phyloP scores from a whole-genome alignment of 495 filamentous ascomycete genomes.

The Penicillium macrosclerotiorum region DNA sequence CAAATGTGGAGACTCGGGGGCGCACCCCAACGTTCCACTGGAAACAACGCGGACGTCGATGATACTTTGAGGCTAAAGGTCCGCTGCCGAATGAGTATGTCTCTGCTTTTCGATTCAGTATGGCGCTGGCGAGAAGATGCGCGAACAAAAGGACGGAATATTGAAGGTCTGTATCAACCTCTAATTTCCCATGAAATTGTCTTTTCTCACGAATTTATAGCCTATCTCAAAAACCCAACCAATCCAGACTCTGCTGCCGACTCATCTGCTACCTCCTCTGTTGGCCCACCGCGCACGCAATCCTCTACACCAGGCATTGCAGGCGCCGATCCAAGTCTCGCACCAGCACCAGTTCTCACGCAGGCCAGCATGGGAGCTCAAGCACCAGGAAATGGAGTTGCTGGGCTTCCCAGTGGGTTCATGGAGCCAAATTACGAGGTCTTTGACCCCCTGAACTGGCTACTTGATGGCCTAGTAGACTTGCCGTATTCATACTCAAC shows the following conservation, averaged over 20 bases:
- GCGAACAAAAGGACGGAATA: slow-evolving; percentile 71
- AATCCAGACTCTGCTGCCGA: slow-evolving; percentile 78
- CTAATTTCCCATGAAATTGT: not conserved
- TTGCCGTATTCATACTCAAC: slow-evolving; percentile 61
- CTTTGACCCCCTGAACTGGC: slow-evolving; percentile 88
- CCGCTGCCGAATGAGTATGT: slow-evolving; percentile 89
- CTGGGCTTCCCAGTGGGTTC: slow-evolving; percentile 51
- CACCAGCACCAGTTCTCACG: slow-evolving; percentile 40
- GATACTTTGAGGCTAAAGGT: slow-evolving; percentile 79
- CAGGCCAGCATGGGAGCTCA: slow-evolving; percentile 35
- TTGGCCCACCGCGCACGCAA: slow-evolving; percentile 30
- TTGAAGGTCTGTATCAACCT: slow-evolving; percentile 56
- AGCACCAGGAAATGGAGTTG: slow-evolving; percentile 33
- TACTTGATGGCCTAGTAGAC: slow-evolving; percentile 80
- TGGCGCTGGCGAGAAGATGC: slow-evolving; percentile 93
- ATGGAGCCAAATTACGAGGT: slow-evolving; percentile 72
- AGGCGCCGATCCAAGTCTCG: slow-evolving; percentile 46
- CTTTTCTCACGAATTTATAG: slow-evolving; percentile 24
- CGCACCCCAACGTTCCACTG: slow-evolving; percentile 36
- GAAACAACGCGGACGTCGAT: slow-evolving; percentile 50
- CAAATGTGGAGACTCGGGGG: slow-evolving; percentile 85
- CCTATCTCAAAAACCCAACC: slow-evolving; percentile 81
- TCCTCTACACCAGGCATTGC: slow-evolving; percentile 37
- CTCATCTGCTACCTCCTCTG: slow-evolving; percentile 63
- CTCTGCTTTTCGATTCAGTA: slow-evolving; percentile 85